A percentile compares a stretch with the other conserved stretches of the same genome.
Conservation (phyloP, 495 filamentous ascomycete genomes). For the Penicillium atrosanguineum region DNA sequence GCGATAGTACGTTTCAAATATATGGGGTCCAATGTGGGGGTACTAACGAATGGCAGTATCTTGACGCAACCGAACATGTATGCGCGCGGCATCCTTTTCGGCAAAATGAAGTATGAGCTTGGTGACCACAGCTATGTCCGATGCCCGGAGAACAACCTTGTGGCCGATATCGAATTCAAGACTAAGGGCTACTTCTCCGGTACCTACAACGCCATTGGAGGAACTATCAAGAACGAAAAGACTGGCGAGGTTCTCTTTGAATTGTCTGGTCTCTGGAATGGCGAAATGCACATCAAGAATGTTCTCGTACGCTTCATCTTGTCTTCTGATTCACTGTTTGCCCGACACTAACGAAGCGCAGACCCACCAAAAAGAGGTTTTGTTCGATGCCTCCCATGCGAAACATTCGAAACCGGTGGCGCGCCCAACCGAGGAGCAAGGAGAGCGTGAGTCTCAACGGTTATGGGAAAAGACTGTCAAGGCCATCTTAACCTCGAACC, state of each 20-base stretch:
- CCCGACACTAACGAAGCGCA: slow-evolving; percentile 30
- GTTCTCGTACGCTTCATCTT: slow-evolving; percentile 56
- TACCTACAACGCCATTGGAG: slow-evolving; percentile 93
- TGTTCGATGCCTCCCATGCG: slow-evolving; percentile 81
- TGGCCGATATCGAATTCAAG: slow-evolving; percentile 98
- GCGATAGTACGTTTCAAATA: slow-evolving; percentile 69
- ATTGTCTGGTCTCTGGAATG: slow-evolving; percentile 88
- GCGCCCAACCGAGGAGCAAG: slow-evolving; percentile 81
- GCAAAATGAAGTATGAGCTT: slow-evolving; percentile 99
- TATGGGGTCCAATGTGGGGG: background rate
- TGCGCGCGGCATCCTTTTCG: slow-evolving; percentile 92
- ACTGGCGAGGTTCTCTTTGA: slow-evolving; percentile 86
- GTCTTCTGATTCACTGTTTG: background rate
- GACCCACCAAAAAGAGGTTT: slow-evolving; percentile 82
- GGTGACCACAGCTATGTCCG: slow-evolving; percentile 94
- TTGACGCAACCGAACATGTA: slow-evolving; percentile 99
- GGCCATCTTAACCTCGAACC: slow-evolving; percentile 79
- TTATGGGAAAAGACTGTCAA: slow-evolving; percentile 79
- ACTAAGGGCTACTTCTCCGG: slow-evolving; percentile 97
- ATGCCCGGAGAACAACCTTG: slow-evolving; percentile 81
- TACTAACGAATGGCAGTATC: slow-evolving; percentile 51
- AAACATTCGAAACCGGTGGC: slow-evolving; percentile 72
- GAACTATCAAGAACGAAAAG: slow-evolving; percentile 84
- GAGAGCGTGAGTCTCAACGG: slow-evolving; percentile 83
- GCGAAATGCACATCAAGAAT: slow-evolving; percentile 88